Conservation (phyloP, 2,329 filamentous ascomycete genomes). For the Cladophialophora yegresii region DNA sequence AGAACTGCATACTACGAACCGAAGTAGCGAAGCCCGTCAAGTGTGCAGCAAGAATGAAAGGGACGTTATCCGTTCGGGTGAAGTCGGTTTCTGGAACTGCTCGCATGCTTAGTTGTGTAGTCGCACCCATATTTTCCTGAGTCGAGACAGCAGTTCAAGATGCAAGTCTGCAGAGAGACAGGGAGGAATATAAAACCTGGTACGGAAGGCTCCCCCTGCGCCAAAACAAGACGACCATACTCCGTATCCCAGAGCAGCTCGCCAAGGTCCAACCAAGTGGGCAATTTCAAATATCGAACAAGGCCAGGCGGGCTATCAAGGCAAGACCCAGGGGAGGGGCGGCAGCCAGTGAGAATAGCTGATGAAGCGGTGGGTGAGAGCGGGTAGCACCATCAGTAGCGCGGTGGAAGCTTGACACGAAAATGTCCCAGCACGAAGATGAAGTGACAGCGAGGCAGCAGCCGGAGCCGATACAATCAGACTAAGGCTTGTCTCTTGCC, state of each 20-base stretch:
- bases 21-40: neutral
- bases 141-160: neutral
- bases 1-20: neutral
- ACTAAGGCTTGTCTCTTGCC: neutral
- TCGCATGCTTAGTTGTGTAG: neutral
- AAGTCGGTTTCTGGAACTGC: neutral
- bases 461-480: neutral
- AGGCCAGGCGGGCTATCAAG: neutral
- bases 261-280: constrained; percentile 14
- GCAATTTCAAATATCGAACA: constrained; percentile 9
- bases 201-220: constrained; percentile 5
- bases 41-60: neutral
- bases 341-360: constrained; percentile 10
- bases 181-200: neutral
- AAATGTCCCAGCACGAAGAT: neutral
- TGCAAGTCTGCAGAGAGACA: neutral
- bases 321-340: neutral
- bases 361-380: constrained; percentile 6
- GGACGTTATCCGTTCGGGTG: neutral
- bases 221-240: constrained; percentile 14
- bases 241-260: constrained; percentile 10
- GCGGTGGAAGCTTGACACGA: constrained; percentile 11
- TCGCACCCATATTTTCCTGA: neutral
- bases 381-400: neutral
- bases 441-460: neutral